Conservation (phyloP, 768 basidiomycete species). For the Pleurotus platypus region DNA sequence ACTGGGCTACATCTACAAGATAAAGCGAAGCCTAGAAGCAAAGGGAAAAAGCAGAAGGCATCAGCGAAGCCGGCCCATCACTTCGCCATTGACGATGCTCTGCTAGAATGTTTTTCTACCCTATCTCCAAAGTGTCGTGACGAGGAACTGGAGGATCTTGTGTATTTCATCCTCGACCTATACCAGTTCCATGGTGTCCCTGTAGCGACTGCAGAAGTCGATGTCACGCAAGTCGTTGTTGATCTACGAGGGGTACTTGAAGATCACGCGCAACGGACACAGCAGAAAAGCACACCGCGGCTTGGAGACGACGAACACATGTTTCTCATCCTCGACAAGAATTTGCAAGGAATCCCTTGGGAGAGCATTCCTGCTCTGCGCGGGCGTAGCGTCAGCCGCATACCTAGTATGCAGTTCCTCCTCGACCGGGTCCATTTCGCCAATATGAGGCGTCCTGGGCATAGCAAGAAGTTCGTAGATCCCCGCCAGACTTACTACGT, state of each 20-base stretch:
- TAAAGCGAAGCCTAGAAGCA: slow-evolving; percentile 33
- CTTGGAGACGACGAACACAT: slow-evolving; percentile 81
- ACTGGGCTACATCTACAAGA: slow-evolving; percentile 58
- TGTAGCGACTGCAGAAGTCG: slow-evolving; percentile 87
- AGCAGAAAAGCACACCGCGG: too few relatives aligned
- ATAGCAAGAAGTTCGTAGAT: slow-evolving; percentile 56
- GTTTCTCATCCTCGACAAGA: slow-evolving; percentile 88
- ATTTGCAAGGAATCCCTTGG: slow-evolving; percentile 89
- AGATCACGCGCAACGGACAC: slow-evolving; percentile 51
- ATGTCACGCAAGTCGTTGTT: slow-evolving; percentile 84
- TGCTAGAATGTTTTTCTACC: slow-evolving; percentile 85
- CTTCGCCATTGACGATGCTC: slow-evolving; percentile 61
- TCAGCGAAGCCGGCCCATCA: slow-evolving; percentile 31
- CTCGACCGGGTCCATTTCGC: slow-evolving; percentile 75
- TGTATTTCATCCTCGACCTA: slow-evolving; percentile 90
- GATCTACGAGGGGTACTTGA: slow-evolving; percentile 79
- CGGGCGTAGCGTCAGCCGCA: slow-evolving; percentile 85
- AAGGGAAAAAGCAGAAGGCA: slow-evolving; percentile 31
- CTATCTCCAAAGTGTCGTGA: slow-evolving; percentile 80
- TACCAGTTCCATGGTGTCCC: slow-evolving; percentile 92
- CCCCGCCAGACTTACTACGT: slow-evolving; percentile 74
- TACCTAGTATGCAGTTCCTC: slow-evolving; percentile 87
- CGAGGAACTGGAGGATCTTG: slow-evolving; percentile 93
- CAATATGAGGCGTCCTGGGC: slow-evolving; percentile 32
- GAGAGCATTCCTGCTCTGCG: slow-evolving; percentile 88